phyloP scores from a whole-genome alignment of 176 grass and related monocot genomes.

The Rhynchospora tenuis region DNA sequence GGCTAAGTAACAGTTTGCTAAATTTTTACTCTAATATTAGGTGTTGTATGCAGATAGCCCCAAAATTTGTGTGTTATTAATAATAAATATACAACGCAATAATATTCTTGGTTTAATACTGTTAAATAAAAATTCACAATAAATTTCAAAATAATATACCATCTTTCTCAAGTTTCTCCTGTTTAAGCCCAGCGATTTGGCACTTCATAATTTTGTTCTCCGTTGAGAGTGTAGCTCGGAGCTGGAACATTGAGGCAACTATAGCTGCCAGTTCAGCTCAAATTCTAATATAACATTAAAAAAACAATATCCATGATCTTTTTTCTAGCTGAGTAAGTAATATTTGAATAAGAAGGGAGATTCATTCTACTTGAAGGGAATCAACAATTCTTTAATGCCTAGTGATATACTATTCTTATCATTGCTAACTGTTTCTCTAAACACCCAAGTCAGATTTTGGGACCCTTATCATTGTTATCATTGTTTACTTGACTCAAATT shows the following conservation, averaged over 20 bases:
- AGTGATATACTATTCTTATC: constrained; percentile 97
- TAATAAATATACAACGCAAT: background rate
- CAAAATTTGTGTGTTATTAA: too few species aligned
- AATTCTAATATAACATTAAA: constrained; percentile 43
- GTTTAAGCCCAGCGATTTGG: constrained; percentile 64
- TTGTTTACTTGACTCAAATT: too few species aligned
- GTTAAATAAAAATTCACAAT: background rate
- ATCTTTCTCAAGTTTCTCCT: constrained; percentile 70
- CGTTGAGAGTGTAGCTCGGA: constrained; percentile 59
- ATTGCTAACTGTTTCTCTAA: too few species aligned
- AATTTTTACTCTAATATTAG: background rate
- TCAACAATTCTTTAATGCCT: constrained; percentile 87
- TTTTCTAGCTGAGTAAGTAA: constrained; percentile 14
- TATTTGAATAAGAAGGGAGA: background rate
- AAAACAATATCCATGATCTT: background rate
- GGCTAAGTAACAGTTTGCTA: background rate
- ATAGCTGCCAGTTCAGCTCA: constrained; percentile 76
- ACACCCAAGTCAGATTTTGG: too few species aligned
- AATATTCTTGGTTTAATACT: background rate
- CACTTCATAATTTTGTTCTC: constrained; percentile 79
- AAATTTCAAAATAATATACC: constrained; percentile 36
- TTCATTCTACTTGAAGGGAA: constrained; percentile 54
- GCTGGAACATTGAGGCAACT: constrained; percentile 81
- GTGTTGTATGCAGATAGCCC: too few species aligned
- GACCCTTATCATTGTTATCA: too few species aligned